Evolutionary conservation across 495 filamentous ascomycete species (phyloP).

Genomic region (Ascobolus immersus): DNA sequence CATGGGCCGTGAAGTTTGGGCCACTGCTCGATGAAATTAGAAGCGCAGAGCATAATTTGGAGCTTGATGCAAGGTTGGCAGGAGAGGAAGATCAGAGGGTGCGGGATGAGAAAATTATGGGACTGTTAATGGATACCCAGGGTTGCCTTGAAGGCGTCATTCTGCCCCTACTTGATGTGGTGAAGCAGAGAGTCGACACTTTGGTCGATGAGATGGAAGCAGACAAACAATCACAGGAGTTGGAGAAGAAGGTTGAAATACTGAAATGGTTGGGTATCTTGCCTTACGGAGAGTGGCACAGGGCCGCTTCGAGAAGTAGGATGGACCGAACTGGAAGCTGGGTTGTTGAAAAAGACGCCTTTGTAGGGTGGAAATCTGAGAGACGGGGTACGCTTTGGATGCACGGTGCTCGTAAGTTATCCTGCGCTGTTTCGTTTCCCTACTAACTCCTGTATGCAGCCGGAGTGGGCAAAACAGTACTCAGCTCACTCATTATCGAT

Average conservation of each 20-base stretch:
- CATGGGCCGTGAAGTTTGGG: neutral
- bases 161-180: neutral
- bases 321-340: neutral
- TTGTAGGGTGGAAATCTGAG: neutral
- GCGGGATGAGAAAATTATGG: slow-evolving; percentile 1
- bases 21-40: neutral
- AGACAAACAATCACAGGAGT: slow-evolving; percentile 1
- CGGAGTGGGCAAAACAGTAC: neutral
- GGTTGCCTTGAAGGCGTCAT: neutral
- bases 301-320: neutral
- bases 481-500: neutral
- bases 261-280: neutral
- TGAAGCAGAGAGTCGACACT: neutral
- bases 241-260: neutral
- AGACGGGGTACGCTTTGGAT: neutral
- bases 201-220: neutral
- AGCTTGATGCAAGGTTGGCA: neutral
- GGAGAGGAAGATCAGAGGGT: neutral
- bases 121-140: too few species aligned
- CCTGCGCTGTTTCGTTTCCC: neutral
- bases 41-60: neutral
- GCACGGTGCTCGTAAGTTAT: neutral
- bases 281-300: neutral
- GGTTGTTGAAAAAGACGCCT: neutral
- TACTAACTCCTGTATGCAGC: neutral